These are phyloP conservation scores for Phycomyces blakesleeanus DNA, from an alignment of 192 early-diverging fungal species.

Conservation along the genomic window DNA sequence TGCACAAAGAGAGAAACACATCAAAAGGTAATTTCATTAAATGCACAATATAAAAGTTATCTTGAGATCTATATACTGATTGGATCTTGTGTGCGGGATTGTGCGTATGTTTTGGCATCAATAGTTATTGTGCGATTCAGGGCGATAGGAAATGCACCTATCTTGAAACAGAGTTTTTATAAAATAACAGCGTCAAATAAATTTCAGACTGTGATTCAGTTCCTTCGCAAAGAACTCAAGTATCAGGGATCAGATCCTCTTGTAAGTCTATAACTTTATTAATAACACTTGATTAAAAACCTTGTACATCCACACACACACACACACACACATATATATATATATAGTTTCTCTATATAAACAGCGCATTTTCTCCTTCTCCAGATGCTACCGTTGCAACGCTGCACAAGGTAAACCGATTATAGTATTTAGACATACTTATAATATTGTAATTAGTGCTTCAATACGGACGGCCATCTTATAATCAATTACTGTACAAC, in stretches of 20 bases:
- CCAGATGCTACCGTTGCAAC: slow-evolving; percentile 87
- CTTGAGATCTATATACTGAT: no score
- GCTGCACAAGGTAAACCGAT: slow-evolving; percentile 62
- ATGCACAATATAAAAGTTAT: no score
- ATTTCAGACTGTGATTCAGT: slow-evolving; percentile 82
- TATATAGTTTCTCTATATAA: slow-evolving; percentile 83
- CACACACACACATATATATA: not conserved
- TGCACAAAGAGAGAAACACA: slow-evolving; percentile 40
- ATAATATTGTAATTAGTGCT: slow-evolving; percentile 59
- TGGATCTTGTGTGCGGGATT: no score
- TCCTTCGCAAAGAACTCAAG: slow-evolving; percentile 78
- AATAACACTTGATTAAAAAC: no score
- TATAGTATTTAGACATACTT: not conserved
- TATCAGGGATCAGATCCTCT: slow-evolving; percentile 67
- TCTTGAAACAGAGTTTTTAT: slow-evolving; percentile 82
- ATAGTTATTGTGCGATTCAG: slow-evolving; percentile 82
- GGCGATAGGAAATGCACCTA: slow-evolving; percentile 85
- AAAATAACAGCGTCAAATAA: slow-evolving; percentile 81
- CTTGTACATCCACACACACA: not conserved
- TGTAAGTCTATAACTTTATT: slow-evolving; percentile 38
- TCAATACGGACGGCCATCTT: slow-evolving; percentile 74
- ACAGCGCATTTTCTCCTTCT: slow-evolving; percentile 90
- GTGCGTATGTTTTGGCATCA: no score
- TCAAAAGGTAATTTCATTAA: slow-evolving; percentile 53
- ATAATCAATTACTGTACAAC: slow-evolving; percentile 92